Conservation (phyloP, 768 basidiomycete species). For the Collybia nuda region DNA sequence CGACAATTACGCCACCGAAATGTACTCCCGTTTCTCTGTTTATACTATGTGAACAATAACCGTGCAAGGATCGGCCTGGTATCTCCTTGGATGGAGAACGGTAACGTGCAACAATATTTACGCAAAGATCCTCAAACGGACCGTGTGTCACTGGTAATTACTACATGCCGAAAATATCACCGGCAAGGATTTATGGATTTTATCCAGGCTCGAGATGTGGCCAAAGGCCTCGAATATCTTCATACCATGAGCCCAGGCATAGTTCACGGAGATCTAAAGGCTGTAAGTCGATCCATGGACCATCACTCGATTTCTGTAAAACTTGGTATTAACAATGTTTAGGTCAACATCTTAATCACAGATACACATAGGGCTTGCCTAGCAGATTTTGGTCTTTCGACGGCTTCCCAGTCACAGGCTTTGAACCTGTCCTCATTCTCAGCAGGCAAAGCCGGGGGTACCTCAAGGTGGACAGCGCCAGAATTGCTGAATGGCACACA, state of each 20-base stretch:
- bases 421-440: constrained; percentile 11
- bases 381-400: constrained; percentile 18
- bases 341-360: constrained; percentile 17
- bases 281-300: constrained; percentile 1
- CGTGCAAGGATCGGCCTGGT: constrained; percentile 11
- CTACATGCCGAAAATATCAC: not conserved
- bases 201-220: constrained; percentile 11
- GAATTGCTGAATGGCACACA: constrained; percentile 11
- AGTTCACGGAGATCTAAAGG: constrained; percentile 16
- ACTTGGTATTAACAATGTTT: not conserved
- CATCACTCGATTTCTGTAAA: not conserved
- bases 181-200: not conserved
- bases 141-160: constrained; percentile 11
- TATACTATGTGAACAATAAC: constrained; percentile 9
- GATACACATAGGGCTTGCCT: constrained; percentile 13
- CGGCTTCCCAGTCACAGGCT: constrained; percentile 12
- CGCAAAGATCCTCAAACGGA: not conserved
- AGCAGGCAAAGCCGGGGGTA: constrained; percentile 6
- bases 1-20: constrained; percentile 13
- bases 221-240: constrained; percentile 9
- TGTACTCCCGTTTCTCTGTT: constrained; percentile 13
- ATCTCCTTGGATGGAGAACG: constrained; percentile 15
- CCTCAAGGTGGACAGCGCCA: constrained; percentile 17
- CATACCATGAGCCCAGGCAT: constrained; percentile 13
- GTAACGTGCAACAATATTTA: constrained; percentile 9